A percentile compares a stretch with the other conserved stretches of the same genome.
phyloP scores from a whole-genome alignment of 1,284 basidiomycete species.

The Melampsora allii-populina region DNA sequence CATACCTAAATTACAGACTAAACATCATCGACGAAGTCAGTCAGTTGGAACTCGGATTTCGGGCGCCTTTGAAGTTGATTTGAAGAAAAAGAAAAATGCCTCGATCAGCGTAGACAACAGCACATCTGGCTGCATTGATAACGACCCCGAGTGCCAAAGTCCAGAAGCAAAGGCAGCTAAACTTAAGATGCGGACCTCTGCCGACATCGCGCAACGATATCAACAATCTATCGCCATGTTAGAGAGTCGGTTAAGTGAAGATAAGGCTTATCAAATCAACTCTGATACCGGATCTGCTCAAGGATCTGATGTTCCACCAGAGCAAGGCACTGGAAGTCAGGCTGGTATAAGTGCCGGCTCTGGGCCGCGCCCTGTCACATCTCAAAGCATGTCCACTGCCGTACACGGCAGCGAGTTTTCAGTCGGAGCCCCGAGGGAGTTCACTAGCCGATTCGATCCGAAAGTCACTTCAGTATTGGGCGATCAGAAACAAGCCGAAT shows the following conservation, averaged over 20 bases:
- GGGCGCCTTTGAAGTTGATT: not conserved
- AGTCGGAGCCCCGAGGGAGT: conserved; percentile 15
- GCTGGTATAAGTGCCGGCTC: not conserved
- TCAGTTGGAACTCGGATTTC: not conserved
- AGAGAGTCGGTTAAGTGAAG: conserved; percentile 21
- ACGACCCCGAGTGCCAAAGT: not conserved
- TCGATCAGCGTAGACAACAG: not conserved
- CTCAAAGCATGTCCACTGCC: too few species aligned
- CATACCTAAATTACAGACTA: not conserved
- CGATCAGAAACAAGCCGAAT: conserved; percentile 2
- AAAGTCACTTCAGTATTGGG: conserved; percentile 27
- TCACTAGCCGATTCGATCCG: conserved; percentile 41
- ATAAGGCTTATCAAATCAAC: conserved; percentile 12
- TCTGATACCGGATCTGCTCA: too few species aligned
- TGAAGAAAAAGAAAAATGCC: not conserved
- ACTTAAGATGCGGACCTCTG: conserved; percentile 23
- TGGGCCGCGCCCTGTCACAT: not conserved
- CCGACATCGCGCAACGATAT: conserved; percentile 37
- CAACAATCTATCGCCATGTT: conserved; percentile 30
- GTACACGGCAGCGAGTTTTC: conserved; percentile 14
- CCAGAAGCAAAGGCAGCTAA: conserved; percentile 7
- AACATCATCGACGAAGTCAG: not conserved
- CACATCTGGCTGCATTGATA: not conserved
- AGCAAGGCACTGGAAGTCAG: not conserved
- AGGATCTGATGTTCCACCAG: conserved; percentile 4